Conservation (phyloP, 139 green algal genomes). For the Asterochloris sp. region DNA sequence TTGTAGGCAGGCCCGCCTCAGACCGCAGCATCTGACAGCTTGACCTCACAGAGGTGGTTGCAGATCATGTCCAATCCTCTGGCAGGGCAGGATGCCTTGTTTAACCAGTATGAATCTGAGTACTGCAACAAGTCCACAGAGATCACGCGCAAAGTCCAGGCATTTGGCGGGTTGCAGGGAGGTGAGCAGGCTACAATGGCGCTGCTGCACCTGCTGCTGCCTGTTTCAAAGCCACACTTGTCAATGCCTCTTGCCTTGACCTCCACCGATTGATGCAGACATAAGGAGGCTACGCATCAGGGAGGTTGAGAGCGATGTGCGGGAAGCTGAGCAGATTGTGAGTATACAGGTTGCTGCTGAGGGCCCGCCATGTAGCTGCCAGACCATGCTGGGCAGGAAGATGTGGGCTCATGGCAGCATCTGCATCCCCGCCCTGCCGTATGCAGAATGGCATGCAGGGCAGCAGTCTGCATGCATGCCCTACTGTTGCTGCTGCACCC, state of each 20-base stretch:
- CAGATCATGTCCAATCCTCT: not conserved
- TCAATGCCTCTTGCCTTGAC: not conserved
- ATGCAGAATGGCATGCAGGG: no score
- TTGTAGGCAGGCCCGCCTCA: not conserved
- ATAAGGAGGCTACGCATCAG: constrained; percentile 33
- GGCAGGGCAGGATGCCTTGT: constrained; percentile 43
- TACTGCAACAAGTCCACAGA: constrained; percentile 81
- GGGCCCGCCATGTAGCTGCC: no score
- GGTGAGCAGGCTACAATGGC: constrained; percentile 35
- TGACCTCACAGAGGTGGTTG: not conserved
- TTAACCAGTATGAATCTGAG: constrained; percentile 74
- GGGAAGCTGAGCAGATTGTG: constrained; percentile 80
- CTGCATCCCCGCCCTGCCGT: no score
- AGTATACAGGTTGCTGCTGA: constrained; percentile 9
- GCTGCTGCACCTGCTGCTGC: not conserved
- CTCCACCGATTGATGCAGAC: not conserved
- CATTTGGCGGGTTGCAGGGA: constrained; percentile 35
- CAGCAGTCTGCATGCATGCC: no score
- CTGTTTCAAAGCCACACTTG: not conserved
- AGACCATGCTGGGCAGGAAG: no score
- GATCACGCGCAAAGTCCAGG: constrained; percentile 56
- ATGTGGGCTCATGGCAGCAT: no score
- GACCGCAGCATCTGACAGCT: not conserved
- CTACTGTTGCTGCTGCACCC: no score
- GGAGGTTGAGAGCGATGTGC: constrained; percentile 76